Conservation (phyloP, 1,139 yeast species). For the Nematodospora anomalae region DNA sequence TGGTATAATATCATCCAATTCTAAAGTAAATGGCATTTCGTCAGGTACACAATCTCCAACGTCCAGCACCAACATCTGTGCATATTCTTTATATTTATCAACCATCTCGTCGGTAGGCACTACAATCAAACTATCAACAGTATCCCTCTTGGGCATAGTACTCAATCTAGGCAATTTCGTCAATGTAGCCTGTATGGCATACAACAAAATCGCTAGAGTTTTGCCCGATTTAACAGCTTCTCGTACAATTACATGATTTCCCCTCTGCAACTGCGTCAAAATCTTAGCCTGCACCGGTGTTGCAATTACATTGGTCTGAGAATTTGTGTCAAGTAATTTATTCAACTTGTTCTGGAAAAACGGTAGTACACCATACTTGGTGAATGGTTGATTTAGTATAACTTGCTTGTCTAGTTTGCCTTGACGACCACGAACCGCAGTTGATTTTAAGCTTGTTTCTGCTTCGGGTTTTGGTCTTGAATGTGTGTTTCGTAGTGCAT, state of each 20-base stretch:
- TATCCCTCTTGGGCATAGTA: constrained; percentile 11
- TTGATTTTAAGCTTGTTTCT: too few species aligned
- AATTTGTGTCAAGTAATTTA: constrained; percentile 13
- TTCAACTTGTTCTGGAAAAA: constrained; percentile 29
- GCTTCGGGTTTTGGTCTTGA: too few species aligned
- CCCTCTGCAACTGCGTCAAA: constrained; percentile 21
- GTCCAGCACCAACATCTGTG: constrained; percentile 19
- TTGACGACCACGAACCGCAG: too few species aligned
- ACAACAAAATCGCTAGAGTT: constrained; percentile 23
- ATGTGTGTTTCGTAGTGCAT: too few species aligned
- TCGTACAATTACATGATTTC: constrained; percentile 20
- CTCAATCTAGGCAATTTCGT: constrained; percentile 23
- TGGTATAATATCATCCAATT: constrained; percentile 1
- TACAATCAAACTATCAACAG: constrained; percentile 24
- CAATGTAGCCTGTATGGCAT: constrained; percentile 25
- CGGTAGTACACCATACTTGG: constrained; percentile 24
- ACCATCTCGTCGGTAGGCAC: constrained; percentile 31
- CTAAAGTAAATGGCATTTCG: constrained; percentile 11
- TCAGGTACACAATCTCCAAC: constrained; percentile 26
- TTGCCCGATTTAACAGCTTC: constrained; percentile 27
- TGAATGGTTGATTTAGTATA: neutral
- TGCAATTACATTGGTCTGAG: constrained; percentile 21
- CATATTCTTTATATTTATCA: constrained; percentile 19
- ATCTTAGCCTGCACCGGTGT: constrained; percentile 26
- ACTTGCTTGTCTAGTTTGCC: too few species aligned